Evolutionary conservation across 176 grass and related monocot species (phyloP).

Genomic region (Carex parvula): DNA sequence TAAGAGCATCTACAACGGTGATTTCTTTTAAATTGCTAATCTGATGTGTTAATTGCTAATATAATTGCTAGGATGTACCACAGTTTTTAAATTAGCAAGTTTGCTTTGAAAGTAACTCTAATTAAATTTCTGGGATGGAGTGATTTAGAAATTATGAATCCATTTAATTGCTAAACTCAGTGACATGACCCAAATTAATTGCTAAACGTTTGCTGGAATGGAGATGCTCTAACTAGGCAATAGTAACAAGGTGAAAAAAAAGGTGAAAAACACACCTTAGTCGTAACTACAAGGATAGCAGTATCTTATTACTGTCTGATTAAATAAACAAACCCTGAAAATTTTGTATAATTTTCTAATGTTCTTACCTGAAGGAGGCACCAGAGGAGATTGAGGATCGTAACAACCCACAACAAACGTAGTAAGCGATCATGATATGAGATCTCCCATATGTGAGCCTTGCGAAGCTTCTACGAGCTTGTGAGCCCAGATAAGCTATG

Average conservation of each 20-base stretch:
- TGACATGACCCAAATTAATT: too few relatives aligned
- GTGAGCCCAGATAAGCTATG: conserved; percentile 74
- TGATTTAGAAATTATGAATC: too few relatives aligned
- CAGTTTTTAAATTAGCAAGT: too few relatives aligned
- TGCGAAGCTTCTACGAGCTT: conserved; percentile 66
- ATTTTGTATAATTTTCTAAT: neutral
- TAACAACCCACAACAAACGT: conserved; percentile 78
- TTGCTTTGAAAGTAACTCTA: too few relatives aligned
- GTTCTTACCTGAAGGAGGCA: conserved; percentile 69
- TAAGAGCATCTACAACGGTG: neutral
- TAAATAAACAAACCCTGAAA: neutral
- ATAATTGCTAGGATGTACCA: too few relatives aligned
- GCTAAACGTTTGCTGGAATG: too few relatives aligned
- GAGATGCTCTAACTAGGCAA: neutral
- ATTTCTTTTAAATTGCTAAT: too few relatives aligned
- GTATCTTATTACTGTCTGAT: neutral
- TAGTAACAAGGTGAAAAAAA: neutral
- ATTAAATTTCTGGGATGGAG: too few relatives aligned
- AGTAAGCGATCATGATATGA: conserved; percentile 86
- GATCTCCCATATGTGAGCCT: conserved; percentile 76
- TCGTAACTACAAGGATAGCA: neutral
- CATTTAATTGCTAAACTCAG: too few relatives aligned
- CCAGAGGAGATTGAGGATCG: conserved; percentile 86
- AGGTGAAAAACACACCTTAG: neutral
- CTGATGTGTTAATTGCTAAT: too few relatives aligned